Evolutionary conservation across 202 grass and related monocot genomes (phyloP).

Genomic region (Eragrostis tef): DNA sequence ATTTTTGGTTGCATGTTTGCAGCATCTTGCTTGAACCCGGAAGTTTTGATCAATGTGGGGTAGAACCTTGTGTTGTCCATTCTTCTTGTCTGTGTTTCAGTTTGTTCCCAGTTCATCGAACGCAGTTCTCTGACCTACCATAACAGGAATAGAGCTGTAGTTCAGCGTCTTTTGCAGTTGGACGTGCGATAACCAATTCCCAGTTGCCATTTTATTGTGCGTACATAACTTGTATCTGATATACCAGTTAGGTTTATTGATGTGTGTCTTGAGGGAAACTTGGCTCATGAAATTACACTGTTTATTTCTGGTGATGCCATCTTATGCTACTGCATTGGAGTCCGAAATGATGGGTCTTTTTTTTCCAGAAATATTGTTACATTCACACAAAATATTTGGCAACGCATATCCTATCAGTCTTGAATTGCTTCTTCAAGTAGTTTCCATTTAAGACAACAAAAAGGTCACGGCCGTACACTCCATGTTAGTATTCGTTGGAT

Average conservation of each 20-base stretch:
- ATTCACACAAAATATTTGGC: background rate
- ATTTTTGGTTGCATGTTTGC: constrained; percentile 50
- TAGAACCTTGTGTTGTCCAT: constrained; percentile 5
- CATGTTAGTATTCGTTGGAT: constrained; percentile 38
- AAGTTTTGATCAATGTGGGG: constrained; percentile 49
- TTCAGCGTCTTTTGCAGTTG: constrained; percentile 45
- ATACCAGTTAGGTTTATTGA: background rate
- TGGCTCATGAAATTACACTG: background rate
- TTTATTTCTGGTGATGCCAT: background rate
- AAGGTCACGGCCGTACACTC: constrained; percentile 19
- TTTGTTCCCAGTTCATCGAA: constrained; percentile 28
- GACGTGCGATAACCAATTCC: constrained; percentile 34
- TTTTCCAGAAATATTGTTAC: background rate
- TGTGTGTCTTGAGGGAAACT: background rate
- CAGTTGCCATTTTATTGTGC: constrained; percentile 24
- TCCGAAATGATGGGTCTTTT: background rate
- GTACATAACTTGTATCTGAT: constrained; percentile 21
- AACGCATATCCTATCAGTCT: constrained; percentile 15
- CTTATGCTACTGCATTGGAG: constrained; percentile 10
- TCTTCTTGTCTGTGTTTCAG: constrained; percentile 41
- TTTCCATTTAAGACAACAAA: background rate
- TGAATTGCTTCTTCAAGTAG: constrained; percentile 13
- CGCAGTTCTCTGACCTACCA: constrained; percentile 21
- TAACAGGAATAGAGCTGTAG: constrained; percentile 47
- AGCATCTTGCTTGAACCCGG: constrained; percentile 38